Evolutionary conservation across 2,329 filamentous ascomycete species (phyloP).

Genomic region (Trichoderma citrinoviride): DNA sequence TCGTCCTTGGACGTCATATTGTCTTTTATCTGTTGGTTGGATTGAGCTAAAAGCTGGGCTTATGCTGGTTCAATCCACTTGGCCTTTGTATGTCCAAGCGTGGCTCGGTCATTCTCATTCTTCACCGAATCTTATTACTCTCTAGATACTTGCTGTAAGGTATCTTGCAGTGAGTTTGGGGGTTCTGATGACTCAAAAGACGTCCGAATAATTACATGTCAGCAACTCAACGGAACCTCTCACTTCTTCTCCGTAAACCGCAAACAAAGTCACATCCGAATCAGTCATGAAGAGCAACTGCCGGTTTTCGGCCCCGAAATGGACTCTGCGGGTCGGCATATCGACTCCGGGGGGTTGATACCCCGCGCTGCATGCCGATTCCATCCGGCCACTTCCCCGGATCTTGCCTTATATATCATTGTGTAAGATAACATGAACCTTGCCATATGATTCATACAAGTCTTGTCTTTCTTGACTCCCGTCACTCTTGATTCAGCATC

Average conservation of each 20-base stretch:
- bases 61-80: not conserved
- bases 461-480: no score
- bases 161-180: not conserved
- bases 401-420: not conserved
- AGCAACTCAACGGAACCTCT: no score
- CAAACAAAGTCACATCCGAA: no score
- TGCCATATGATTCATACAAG: no score
- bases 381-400: not conserved
- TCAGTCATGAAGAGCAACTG: not conserved
- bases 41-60: not conserved
- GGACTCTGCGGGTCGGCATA: conserved; percentile 4
- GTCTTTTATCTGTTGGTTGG: not conserved
- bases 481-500: no score
- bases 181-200: not conserved
- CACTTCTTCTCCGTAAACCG: no score
- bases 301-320: conserved; percentile 21
- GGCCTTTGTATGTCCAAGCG: not conserved
- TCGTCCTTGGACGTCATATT: not conserved
- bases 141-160: not conserved
- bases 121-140: no score
- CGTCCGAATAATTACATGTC: no score
- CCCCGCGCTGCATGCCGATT: conserved; percentile 11
- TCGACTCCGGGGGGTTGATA: conserved; percentile 2
- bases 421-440: no score
- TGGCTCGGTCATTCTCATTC: not conserved